Conservation (phyloP, 1,139 yeast genomes). For the Hemisphaericaspora xylanilytica region DNA sequence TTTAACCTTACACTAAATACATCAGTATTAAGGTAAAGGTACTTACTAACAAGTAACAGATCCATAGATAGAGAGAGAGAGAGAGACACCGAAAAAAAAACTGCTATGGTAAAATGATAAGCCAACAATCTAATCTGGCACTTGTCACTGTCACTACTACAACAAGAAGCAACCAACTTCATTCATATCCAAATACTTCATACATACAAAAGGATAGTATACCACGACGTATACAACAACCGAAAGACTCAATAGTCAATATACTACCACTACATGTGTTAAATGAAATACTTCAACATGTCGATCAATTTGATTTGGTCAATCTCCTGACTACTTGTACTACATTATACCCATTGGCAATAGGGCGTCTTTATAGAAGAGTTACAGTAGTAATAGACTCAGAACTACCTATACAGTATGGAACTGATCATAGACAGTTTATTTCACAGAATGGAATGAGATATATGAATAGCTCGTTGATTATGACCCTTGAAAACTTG, state of each 20-base stretch:
- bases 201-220: not conserved
- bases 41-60: too few species aligned
- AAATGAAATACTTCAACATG: slow-evolving; percentile 18
- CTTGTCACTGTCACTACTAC: not conserved
- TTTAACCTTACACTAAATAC: too few species aligned
- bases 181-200: not conserved
- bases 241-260: slow-evolving; percentile 8
- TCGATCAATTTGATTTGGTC: slow-evolving; percentile 34
- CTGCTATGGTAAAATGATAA: not conserved
- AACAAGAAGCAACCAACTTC: too few species aligned
- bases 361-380: slow-evolving; percentile 27
- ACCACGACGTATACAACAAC: slow-evolving; percentile 8
- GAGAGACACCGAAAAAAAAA: too few species aligned
- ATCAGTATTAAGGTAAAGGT: too few species aligned
- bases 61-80: too few species aligned
- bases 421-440: slow-evolving; percentile 16
- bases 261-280: slow-evolving; percentile 10
- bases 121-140: not conserved
- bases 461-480: slow-evolving; percentile 33
- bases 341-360: slow-evolving; percentile 23
- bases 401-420: slow-evolving; percentile 27
- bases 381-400: slow-evolving; percentile 33
- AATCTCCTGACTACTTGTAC: slow-evolving; percentile 26
- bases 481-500: slow-evolving; percentile 21
- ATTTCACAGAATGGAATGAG: slow-evolving; percentile 31